Conservation (phyloP, 805 yeast genomes). For the Nakazawaea ambrosiae region DNA sequence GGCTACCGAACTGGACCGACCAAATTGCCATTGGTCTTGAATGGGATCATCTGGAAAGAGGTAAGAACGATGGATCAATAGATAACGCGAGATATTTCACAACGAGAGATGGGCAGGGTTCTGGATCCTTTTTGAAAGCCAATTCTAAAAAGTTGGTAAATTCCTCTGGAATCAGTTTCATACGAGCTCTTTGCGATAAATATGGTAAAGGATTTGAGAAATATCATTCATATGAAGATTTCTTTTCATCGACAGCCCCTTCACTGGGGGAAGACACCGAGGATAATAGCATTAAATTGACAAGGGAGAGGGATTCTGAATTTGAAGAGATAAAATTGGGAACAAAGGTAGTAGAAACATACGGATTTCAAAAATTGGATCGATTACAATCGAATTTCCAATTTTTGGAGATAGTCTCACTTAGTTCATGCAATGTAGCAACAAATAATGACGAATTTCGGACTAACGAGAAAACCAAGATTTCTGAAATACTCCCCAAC, state of each 20-base stretch:
- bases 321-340: constrained; percentile 39
- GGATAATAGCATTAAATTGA: not conserved
- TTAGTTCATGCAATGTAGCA: constrained; percentile 36
- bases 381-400: constrained; percentile 38
- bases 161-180: constrained; percentile 22
- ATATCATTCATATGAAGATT: constrained; percentile 1
- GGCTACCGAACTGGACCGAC: constrained; percentile 55
- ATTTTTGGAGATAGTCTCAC: constrained; percentile 38
- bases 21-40: constrained; percentile 66
- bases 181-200: constrained; percentile 40
- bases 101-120: constrained; percentile 22
- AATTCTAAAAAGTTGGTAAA: constrained; percentile 26
- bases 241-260: too few relatives aligned
- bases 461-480: not conserved
- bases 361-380: constrained; percentile 57
- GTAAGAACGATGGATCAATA: constrained; percentile 63
- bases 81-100: constrained; percentile 51
- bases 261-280: too few relatives aligned
- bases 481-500: constrained; percentile 13
- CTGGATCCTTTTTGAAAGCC: constrained; percentile 62
- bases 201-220: constrained; percentile 34
- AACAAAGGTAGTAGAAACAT: constrained; percentile 48
- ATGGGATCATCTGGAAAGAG: constrained; percentile 71
- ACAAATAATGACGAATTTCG: constrained; percentile 9
- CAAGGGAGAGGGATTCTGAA: constrained; percentile 5